Conservation (phyloP, 495 filamentous ascomycete genomes). For the Chaetomidium leptoderma region DNA sequence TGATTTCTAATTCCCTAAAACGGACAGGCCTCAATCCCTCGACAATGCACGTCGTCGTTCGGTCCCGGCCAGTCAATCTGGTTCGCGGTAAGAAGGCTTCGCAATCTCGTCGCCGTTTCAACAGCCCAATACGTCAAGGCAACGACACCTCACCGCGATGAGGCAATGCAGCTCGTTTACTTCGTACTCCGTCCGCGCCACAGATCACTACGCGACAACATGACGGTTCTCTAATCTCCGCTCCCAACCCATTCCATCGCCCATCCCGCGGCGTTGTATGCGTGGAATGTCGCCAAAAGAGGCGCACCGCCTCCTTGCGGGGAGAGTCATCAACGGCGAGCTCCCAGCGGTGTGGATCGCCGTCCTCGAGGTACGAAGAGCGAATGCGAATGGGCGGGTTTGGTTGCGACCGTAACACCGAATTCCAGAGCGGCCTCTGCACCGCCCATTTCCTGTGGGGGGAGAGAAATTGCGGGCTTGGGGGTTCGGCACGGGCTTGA, state of each 20-base stretch:
- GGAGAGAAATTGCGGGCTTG: slow-evolving; percentile 6
- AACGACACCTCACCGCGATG: background rate
- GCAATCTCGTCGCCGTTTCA: background rate
- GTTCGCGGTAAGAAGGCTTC: slow-evolving; percentile 1
- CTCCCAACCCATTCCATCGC: background rate
- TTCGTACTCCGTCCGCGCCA: no score
- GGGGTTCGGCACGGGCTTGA: background rate
- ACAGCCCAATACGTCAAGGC: background rate
- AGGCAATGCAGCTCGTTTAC: slow-evolving; percentile 10
- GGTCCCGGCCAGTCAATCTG: background rate
- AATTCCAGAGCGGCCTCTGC: background rate
- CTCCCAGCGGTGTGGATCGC: slow-evolving; percentile 8
- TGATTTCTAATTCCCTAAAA: slow-evolving; percentile 16
- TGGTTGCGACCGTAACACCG: background rate
- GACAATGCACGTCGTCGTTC: background rate
- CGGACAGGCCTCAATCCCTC: background rate
- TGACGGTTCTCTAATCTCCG: slow-evolving; percentile 1
- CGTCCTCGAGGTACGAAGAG: background rate
- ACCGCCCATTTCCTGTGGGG: slow-evolving; percentile 12
- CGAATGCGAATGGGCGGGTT: background rate
- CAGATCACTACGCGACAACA: background rate
- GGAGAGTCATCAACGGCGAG: background rate
- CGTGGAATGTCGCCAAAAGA: slow-evolving; percentile 3
- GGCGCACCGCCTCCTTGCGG: slow-evolving; percentile 7
- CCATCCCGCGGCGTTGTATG: background rate